phyloP scores from a whole-genome alignment of 129 eudicot species.

The Escallonia herrerae region DNA sequence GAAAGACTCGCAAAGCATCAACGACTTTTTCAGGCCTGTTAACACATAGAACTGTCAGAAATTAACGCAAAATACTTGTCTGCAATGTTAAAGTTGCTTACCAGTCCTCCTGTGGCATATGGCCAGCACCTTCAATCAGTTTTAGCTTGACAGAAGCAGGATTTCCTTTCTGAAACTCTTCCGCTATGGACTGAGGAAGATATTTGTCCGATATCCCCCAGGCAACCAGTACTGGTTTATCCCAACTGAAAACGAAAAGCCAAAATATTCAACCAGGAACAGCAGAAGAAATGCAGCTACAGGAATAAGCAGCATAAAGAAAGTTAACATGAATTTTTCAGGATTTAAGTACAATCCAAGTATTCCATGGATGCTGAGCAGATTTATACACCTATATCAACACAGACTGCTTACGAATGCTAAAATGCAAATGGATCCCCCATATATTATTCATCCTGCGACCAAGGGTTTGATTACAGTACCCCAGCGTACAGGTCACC shows the following conservation, averaged over 20 bases:
- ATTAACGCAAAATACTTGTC: not conserved
- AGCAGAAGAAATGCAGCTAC: conserved; percentile 2
- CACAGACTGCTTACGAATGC: too few species aligned
- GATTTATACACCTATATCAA: too few species aligned
- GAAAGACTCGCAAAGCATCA: conserved; percentile 63
- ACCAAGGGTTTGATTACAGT: too few species aligned
- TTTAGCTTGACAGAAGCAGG: conserved; percentile 59
- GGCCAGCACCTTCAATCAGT: conserved; percentile 97
- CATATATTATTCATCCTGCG: too few species aligned
- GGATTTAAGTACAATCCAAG: too few species aligned
- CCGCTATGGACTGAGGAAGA: conserved; percentile 92
- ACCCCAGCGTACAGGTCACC: too few species aligned
- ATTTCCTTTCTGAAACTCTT: conserved; percentile 78
- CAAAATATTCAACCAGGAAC: conserved; percentile 1
- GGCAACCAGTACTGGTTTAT: conserved; percentile 65
- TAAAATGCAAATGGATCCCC: too few species aligned
- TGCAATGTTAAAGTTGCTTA: conserved; percentile 15
- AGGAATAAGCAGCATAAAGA: too few species aligned
- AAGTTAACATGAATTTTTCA: too few species aligned
- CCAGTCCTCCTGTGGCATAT: conserved; percentile 99
- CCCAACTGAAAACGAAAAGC: conserved; percentile 60
- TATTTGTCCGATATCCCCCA: conserved; percentile 98
- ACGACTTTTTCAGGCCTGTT: conserved; percentile 97
- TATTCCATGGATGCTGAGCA: too few species aligned
- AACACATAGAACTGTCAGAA: conserved; percentile 6